Evolutionary conservation across 192 early-diverging fungal genomes (phyloP).

Genomic region (Chytriomyces sp.): DNA sequence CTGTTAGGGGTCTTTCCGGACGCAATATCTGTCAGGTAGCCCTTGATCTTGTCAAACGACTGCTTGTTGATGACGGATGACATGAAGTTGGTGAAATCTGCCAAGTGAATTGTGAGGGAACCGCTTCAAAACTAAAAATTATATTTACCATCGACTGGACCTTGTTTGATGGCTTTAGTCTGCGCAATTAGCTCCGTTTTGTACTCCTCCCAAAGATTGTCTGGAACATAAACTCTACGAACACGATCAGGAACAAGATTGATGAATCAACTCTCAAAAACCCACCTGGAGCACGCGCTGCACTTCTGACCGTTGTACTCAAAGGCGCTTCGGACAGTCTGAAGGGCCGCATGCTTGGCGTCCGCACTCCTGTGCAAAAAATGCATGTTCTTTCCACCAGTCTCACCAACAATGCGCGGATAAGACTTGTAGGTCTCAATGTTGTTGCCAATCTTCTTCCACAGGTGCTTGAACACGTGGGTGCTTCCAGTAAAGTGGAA

Average conservation of each 20-base stretch:
- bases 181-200: conserved; percentile 63
- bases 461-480: conserved; percentile 89
- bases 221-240: conserved; percentile 76
- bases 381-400: conserved; percentile 99
- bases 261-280: background rate
- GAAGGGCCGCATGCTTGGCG: conserved; percentile 75
- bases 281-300: conserved; percentile 85
- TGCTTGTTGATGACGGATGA: conserved; percentile 91
- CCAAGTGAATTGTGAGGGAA: background rate
- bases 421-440: conserved; percentile 89
- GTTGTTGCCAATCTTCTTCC: conserved; percentile 89
- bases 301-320: conserved; percentile 99
- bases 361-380: conserved; percentile 82
- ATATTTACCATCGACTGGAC: conserved; percentile 73
- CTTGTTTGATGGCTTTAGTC: conserved; percentile 78
- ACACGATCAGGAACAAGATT: background rate
- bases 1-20: conserved; percentile 59
- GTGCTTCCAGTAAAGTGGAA: conserved; percentile 97
- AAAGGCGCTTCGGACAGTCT: conserved; percentile 90
- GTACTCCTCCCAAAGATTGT: conserved; percentile 79
- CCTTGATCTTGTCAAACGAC: conserved; percentile 91
- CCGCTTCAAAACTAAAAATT: background rate
- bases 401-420: conserved; percentile 97
- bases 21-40: conserved; percentile 83
- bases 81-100: conserved; percentile 82